A percentile compares a stretch with the other conserved stretches of the same genome.
Conservation (phyloP, 768 basidiomycete species). For the Crucibulum laeve region DNA sequence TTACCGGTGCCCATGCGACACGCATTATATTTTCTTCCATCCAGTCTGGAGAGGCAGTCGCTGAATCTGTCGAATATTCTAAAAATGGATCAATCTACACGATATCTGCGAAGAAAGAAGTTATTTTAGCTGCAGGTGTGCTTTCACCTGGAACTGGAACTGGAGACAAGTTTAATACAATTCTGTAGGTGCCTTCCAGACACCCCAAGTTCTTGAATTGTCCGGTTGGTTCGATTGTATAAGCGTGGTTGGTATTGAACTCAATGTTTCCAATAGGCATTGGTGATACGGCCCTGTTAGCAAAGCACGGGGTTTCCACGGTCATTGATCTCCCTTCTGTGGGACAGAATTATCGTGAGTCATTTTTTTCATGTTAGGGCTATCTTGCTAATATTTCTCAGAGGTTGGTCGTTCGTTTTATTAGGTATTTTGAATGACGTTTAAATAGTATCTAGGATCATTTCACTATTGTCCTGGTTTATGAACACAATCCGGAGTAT, state of each 20-base stretch:
- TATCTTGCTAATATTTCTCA: too few species aligned
- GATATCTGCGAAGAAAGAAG: background rate
- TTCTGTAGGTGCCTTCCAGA: conserved; percentile 4
- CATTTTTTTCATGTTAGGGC: too few species aligned
- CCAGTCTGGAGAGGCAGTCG: background rate
- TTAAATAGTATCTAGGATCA: background rate
- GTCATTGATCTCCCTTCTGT: background rate
- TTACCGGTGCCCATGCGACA: conserved; percentile 13
- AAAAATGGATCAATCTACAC: background rate
- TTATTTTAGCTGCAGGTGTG: background rate
- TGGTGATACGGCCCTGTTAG: background rate
- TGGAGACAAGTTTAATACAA: too few species aligned
- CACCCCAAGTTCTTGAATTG: conserved; percentile 7
- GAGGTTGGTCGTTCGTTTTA: too few species aligned
- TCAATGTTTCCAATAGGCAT: background rate
- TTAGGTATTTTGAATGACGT: too few species aligned
- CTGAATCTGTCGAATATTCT: background rate
- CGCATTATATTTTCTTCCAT: conserved; percentile 1
- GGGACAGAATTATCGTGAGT: background rate
- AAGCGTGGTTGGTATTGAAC: background rate
- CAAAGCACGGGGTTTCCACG: background rate
- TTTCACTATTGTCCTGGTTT: background rate
- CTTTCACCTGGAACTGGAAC: too few species aligned
- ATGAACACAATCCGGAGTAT: background rate
- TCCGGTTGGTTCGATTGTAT: background rate